Base-by-base conservation (phyloP, 176 grass and related monocot genomes). In the Triticum urartu region DNA sequence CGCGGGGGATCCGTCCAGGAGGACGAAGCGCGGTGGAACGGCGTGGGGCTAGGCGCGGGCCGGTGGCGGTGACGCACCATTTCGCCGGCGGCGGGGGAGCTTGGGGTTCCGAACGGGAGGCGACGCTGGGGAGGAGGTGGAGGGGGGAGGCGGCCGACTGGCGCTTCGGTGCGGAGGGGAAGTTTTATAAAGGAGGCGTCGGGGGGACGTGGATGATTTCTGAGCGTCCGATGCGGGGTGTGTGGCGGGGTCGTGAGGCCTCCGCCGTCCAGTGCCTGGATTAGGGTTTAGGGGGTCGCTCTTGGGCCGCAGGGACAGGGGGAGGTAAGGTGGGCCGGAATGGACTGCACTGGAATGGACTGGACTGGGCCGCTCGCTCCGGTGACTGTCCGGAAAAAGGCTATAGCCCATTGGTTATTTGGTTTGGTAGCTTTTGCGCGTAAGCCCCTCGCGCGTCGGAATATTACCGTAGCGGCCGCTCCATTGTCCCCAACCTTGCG, bases 41-140 rank as follows among this genome's bases (percentile, higher is more conserved):
- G 24, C 11, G 11, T 1, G 42, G 40, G 3, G n/a, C 3, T 8
- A 5, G 3, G 39, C 1, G 21, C 21, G 4, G 0, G 1, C 21
- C 40, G 33, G 67, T 33, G 56, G 24, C 2, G 9, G 60, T 30
- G 32, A 3, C 74, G 66, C 42, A 92, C 91, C 91, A 92, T 92
- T 91, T 85, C 72, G 82, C 54, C 86, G 90, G 78, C 32, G 50
- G 50, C n/a, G 21, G n/a, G 74, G 71, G 71, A 72, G 84, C 63
- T 83, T 86, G 79, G 91, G 20, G 79, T 66, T 87, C 65, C 79
- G 84, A 85, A 88, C 65, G 91, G 73, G 87, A 84, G 74, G 74
- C 74, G 74, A 33, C 68, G 54, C 32, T 36, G 75, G 52, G 85
- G 71, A 61, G 86, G 7, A 3, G 25, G 28, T n/a, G 63, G 42